A percentile compares a stretch with the other conserved stretches of the same genome.
Conservation (phyloP, 2,329 filamentous ascomycete species). For the Fusarium drepaniforme region DNA sequence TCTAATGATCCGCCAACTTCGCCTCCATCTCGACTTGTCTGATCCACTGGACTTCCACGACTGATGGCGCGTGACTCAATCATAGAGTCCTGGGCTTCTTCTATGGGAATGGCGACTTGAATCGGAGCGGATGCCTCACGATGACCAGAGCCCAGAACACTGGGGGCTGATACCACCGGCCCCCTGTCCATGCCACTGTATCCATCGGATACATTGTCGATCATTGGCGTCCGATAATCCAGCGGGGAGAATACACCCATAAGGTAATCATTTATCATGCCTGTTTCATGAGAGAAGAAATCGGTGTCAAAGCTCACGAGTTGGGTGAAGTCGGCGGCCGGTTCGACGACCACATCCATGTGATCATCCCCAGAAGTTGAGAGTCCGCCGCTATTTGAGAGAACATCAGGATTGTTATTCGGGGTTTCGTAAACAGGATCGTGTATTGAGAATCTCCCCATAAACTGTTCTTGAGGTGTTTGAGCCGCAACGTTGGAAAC, state of each 20-base stretch:
- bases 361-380: background rate
- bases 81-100: background rate
- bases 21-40: background rate
- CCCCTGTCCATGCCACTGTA: background rate
- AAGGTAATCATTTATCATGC: background rate
- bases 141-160: background rate
- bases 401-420: background rate
- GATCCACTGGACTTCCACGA: background rate
- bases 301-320: background rate
- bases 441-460: background rate
- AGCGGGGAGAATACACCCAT: background rate
- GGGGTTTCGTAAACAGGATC: background rate
- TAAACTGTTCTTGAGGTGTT: background rate
- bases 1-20: background rate
- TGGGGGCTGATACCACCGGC: background rate
- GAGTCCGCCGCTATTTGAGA: background rate
- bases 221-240: background rate
- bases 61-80: background rate
- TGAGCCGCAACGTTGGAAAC: background rate
- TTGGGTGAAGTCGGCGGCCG: background rate
- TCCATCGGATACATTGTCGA: background rate
- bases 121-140: background rate
- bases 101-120: background rate
- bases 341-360: background rate
- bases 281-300: conserved; percentile 2